Evolutionary conservation across 345 rosid species (phyloP).

Genomic region (Salix koriyanagi): DNA sequence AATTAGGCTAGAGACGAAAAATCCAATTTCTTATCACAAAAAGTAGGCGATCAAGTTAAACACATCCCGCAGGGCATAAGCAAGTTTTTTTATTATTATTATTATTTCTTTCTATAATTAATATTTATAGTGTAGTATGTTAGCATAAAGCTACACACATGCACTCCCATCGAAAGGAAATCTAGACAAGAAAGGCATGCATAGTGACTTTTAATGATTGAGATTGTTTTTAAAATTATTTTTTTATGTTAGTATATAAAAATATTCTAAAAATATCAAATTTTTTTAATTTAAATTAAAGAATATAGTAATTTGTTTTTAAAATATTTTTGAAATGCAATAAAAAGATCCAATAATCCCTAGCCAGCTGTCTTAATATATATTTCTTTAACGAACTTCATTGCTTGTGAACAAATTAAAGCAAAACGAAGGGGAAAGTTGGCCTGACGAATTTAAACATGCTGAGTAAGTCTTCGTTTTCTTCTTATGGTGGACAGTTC

Average conservation of each 20-base stretch:
- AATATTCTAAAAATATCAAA: no score
- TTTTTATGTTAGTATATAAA: no score
- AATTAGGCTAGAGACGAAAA: no score
- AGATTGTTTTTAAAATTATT: no score
- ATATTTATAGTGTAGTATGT: not conserved
- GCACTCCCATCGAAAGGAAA: not conserved
- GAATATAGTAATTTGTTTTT: rapidly evolving
- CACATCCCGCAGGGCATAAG: not conserved
- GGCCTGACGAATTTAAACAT: not conserved
- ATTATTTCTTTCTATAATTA: not conserved
- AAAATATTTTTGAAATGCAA: no score
- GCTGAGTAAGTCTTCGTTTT: not conserved
- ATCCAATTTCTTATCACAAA: not conserved
- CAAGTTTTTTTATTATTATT: not conserved
- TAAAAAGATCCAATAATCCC: not conserved
- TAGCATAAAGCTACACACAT: not conserved
- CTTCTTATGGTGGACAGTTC: constrained; percentile 30
- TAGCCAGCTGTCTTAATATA: not conserved
- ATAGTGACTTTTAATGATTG: not conserved
- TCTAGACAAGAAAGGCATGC: not conserved
- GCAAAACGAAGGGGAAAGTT: not conserved
- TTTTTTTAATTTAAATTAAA: no score
- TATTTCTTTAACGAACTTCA: not conserved
- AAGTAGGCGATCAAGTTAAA: not conserved
- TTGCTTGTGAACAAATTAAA: not conserved